A percentile compares a stretch with the other conserved stretches of the same genome.
These are phyloP conservation scores for Hansenula lynferdii DNA, from an alignment of 1,139 yeast genomes.

Conservation along the genomic window DNA sequence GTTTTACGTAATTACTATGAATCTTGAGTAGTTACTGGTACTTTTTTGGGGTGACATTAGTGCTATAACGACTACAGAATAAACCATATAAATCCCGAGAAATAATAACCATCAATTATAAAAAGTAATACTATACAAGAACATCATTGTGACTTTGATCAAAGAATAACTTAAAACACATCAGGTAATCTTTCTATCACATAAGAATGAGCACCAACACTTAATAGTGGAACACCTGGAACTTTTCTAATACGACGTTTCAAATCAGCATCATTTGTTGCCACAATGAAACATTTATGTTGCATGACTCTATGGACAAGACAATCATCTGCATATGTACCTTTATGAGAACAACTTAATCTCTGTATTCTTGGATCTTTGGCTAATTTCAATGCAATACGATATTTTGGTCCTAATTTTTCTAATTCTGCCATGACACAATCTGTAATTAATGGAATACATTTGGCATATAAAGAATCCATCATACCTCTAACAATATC, in stretches of 20 bases:
- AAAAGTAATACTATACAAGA: too few relatives aligned
- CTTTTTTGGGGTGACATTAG: too few relatives aligned
- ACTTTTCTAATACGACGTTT: constrained; percentile 91
- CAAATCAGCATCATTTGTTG: constrained; percentile 97
- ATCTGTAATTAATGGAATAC: constrained; percentile 93
- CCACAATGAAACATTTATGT: constrained; percentile 95
- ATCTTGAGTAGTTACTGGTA: too few relatives aligned
- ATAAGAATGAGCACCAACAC: constrained; percentile 91
- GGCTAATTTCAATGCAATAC: constrained; percentile 89
- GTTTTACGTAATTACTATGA: too few relatives aligned
- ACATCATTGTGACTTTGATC: too few relatives aligned
- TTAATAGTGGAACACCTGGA: constrained; percentile 95
- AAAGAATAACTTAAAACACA: constrained; percentile 49
- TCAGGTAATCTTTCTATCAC: constrained; percentile 94
- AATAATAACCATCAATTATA: too few relatives aligned
- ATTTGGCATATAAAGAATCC: constrained; percentile 92
- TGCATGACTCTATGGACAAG: constrained; percentile 88
- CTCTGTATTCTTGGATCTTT: constrained; percentile 90
- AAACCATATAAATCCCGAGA: too few relatives aligned
- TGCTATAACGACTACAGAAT: too few relatives aligned
- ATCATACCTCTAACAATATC: constrained; percentile 93
- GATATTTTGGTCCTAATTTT: constrained; percentile 88
- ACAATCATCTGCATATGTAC: constrained; percentile 98
- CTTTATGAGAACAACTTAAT: constrained; percentile 85
- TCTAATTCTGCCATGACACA: constrained; percentile 98